These are phyloP conservation scores for Hypericum perforatum DNA, from an alignment of 345 rosid genomes.

Conservation along the genomic window DNA sequence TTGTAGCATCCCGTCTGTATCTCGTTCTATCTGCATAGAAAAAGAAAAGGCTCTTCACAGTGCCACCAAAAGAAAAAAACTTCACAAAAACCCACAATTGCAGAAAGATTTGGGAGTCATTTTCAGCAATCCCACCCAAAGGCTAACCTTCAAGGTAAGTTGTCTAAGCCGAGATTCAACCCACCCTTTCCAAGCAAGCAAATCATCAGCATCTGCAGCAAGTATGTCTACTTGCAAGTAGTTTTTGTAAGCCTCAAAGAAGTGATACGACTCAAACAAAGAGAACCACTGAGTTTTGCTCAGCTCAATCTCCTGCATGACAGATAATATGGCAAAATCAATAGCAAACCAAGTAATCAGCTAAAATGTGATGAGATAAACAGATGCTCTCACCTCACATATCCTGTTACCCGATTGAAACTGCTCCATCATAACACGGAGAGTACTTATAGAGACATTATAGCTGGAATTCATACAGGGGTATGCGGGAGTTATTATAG, in stretches of 20 bases:
- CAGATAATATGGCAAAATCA: background rate
- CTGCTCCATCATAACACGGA: slow-evolving; percentile 5
- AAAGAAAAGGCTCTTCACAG: too few species aligned
- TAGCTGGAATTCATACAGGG: slow-evolving; percentile 6
- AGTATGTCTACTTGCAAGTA: slow-evolving; percentile 2
- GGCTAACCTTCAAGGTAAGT: slow-evolving; percentile 2
- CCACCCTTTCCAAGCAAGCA: slow-evolving; percentile 3
- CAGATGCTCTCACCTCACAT: slow-evolving; percentile 1
- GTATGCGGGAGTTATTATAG: slow-evolving; percentile 5
- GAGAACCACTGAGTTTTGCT: background rate
- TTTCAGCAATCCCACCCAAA: background rate
- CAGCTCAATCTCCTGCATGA: slow-evolving; percentile 2
- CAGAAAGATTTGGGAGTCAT: too few species aligned
- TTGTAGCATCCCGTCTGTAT: slow-evolving; percentile 4
- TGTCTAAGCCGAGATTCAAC: slow-evolving; percentile 7
- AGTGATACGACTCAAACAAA: slow-evolving; percentile 1
- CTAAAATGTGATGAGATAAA: background rate
- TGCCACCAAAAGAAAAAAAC: too few species aligned
- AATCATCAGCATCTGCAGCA: slow-evolving; percentile 4
- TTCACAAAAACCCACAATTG: too few species aligned
- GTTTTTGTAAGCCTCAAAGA: slow-evolving; percentile 5
- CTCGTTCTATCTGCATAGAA: slow-evolving; percentile 4
- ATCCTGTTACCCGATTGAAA: slow-evolving; percentile 2
- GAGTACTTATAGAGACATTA: slow-evolving; percentile 4
- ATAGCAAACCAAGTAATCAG: background rate